Base-by-base conservation (phyloP, 2,329 filamentous ascomycete species). In the Scleromitrula shiraiana region DNA sequence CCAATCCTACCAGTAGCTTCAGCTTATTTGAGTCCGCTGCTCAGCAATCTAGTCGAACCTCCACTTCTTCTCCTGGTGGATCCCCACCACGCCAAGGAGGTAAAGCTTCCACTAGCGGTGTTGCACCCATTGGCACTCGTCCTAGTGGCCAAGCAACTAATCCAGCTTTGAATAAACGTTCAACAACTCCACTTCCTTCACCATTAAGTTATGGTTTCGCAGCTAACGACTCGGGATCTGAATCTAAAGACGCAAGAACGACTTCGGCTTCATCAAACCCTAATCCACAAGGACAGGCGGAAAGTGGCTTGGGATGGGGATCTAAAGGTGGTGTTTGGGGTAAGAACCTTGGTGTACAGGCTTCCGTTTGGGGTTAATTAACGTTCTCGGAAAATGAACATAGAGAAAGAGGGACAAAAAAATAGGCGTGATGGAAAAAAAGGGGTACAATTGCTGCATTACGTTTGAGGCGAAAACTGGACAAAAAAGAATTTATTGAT, bases 91-190 rank as follows among this genome's bases (percentile, higher is more conserved):
- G 82, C 36, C 76, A 80, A 53, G 75, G 80, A 44, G 80, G 78
- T 69, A 65, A 77, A 53, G 71, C 70, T 41, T 66, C 72, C 41
- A 76, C 76, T 47, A 74, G 76, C 49, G 75, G 85, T 4, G 89
- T 97, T 45, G 91, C 89, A 19, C 91, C 93, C 15, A 97, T 97
- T 59, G 93, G 93, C 55, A 96, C 91, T 50, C 84, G 93, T 37
- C 91, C 91, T 3, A 76, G 78, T 15, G 77, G 65, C 70, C 33
- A 75, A 77, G 52, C 72, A 20, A 64, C 72, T 26, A 83, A 82
- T 60, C 74, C 77, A 27, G 73, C 75, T 8, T 65, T 87, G 57
- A 85, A 76, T 67, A 64, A 66, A 49, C 86, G 88, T 51, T 88
- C 90, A 0, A 95, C 88, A 7, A 95, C 90, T 2, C 90, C 91